These are phyloP conservation scores for Pythium vanterpoolii DNA, from an alignment of 352 stramenopile genomes.

Conservation along the genomic window DNA sequence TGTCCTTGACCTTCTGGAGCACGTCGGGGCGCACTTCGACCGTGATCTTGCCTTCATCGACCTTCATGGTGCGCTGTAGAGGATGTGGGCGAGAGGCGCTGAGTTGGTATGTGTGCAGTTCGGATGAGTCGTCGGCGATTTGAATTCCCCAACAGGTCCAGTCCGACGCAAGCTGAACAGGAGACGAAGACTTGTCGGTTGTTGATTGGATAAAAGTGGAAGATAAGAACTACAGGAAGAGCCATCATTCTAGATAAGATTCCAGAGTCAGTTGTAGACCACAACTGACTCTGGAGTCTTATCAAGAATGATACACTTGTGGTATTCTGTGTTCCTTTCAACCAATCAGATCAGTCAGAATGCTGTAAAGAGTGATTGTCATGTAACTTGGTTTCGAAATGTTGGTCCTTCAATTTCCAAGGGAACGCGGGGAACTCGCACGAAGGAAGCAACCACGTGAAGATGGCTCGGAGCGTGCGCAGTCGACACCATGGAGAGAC, in stretches of 20 bases:
- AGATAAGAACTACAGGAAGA: slow-evolving; percentile 15
- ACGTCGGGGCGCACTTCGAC: slow-evolving; percentile 62
- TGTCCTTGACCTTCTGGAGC: slow-evolving; percentile 62
- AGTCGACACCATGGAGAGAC: neutral
- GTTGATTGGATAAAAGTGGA: slow-evolving; percentile 13
- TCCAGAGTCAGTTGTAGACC: neutral
- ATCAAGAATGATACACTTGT: neutral
- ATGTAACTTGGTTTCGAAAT: slow-evolving; percentile 3
- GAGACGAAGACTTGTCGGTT: slow-evolving; percentile 17
- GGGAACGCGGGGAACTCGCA: neutral
- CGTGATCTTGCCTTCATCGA: slow-evolving; percentile 66
- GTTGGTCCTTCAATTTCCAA: slow-evolving; percentile 17
- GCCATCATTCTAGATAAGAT: neutral
- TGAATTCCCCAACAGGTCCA: neutral
- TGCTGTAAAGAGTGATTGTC: slow-evolving; percentile 8
- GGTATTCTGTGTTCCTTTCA: neutral
- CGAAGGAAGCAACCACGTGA: neutral
- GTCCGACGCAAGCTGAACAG: slow-evolving; percentile 2
- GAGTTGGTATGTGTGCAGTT: neutral
- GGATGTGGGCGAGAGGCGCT: neutral
- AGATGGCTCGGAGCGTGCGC: neutral
- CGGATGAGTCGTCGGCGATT: neutral
- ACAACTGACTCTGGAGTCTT: neutral
- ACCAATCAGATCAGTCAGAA: slow-evolving; percentile 11
- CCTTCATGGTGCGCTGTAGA: slow-evolving; percentile 49